Evolutionary conservation across 2,329 filamentous ascomycete species (phyloP), one percentile per base, ranked within the genome.

Genomic region (Aspergillus alliaceus): DNA sequence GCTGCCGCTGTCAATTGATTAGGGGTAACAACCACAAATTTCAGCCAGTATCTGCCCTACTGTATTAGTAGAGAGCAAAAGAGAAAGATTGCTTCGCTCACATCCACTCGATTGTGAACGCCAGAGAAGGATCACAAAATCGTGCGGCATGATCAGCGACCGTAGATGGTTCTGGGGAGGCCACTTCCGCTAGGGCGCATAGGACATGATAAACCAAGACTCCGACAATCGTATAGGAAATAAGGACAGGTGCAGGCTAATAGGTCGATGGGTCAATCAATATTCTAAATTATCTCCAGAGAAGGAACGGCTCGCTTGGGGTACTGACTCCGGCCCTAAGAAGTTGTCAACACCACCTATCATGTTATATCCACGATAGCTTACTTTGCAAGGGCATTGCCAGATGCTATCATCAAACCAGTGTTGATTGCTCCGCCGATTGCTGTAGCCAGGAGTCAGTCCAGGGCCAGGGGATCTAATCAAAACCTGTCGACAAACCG

Each of bases 1-100:
- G 90, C 85, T n/a, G 84, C 85, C 27, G 91, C 91, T 0, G 90
- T 95, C 35, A 96, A 79, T 71, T 96, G 90, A 69, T 95, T 95
- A 1, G 91, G 90, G 1, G 90, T 92, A 50, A 90, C 84, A 66
- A 96, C 93, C 71, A 95, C 90, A 72, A 95, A 95, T 70, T 85
- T 93, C 76, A 87, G 83, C 83, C 85, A 90, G 64, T 75, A 77
- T 32, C 74, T 77, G 59, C 29, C 12, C 15, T 22, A 9, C 25
- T 6, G 6, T 4, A 15, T 48, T 48, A 48, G 65, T 25, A 12
- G 9, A 48, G 44, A 51, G 32, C 27, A 29, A 46, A 34, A 34
- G 12, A 65, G 58, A 47, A 47, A 53, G 20, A 35, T 7, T 37
- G 49, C 14, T 40, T 51, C 59, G 74, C 72, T 62, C 76, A 90